Percentiles rank a stretch among this genome's conserved stretches.
Evolutionary conservation across 306 rosid species (phyloP).

Genomic region (Malus sieversii): DNA sequence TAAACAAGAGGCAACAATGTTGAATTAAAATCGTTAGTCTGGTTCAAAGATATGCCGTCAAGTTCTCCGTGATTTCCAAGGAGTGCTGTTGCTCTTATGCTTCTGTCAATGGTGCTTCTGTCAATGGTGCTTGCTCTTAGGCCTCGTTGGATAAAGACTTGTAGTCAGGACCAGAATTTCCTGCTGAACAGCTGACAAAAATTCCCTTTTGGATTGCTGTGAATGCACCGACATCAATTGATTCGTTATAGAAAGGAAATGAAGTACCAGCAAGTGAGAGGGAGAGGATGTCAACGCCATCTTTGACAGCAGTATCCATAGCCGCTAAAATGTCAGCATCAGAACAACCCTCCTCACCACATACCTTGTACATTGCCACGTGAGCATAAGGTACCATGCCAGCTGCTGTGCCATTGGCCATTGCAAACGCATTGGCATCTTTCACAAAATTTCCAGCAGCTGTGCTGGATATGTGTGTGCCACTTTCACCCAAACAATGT

Average conservation of each 20-base stretch:
- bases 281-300: conserved; percentile 57
- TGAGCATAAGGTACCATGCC: conserved; percentile 74
- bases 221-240: conserved; percentile 51
- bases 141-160: conserved; percentile 46
- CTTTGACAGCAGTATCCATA: conserved; percentile 23
- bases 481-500: conserved; percentile 42
- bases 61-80: conserved; percentile 41
- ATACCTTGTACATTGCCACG: conserved; percentile 39
- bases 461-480: conserved; percentile 70
- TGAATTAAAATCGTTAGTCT: conserved; percentile 21
- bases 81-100: conserved; percentile 22
- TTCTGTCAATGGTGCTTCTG: conserved; percentile 54
- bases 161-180: conserved; percentile 45
- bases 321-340: conserved; percentile 26
- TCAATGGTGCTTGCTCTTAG: conserved; percentile 43
- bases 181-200: conserved; percentile 60
- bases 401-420: conserved; percentile 62
- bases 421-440: conserved; percentile 40
- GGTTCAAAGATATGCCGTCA: conserved; percentile 34
- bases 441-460: conserved; percentile 53
- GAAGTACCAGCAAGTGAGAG: conserved; percentile 37
- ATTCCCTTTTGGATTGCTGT: conserved; percentile 58
- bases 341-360: not conserved
- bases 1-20: conserved; percentile 35
- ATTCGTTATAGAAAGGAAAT: conserved; percentile 39